Evolutionary conservation across 116 monocot genomes (phyloP).

Genomic region (Thalassia testudinum): DNA sequence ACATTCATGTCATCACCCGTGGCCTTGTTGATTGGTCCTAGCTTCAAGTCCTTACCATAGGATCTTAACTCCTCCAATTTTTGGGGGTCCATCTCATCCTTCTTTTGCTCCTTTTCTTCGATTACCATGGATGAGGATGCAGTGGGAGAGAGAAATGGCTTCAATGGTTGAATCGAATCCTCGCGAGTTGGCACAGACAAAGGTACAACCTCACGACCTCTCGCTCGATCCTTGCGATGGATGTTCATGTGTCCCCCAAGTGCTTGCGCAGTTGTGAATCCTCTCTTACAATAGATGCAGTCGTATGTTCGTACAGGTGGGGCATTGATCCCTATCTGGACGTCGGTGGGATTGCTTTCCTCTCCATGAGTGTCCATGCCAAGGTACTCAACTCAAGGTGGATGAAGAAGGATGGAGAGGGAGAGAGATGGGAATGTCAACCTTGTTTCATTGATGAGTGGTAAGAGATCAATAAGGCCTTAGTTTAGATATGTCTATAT

Average conservation of each 20-base stretch:
- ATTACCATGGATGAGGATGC: not conserved
- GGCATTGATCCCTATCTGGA: not conserved
- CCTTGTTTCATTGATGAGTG: too few species aligned
- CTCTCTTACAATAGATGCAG: constrained; percentile 8
- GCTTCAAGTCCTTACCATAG: not conserved
- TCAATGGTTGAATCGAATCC: not conserved
- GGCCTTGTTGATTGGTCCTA: not conserved
- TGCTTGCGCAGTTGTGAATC: constrained; percentile 9
- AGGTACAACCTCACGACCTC: not conserved
- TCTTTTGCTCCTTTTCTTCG: not conserved
- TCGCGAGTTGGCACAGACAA: not conserved
- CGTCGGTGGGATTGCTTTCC: not conserved
- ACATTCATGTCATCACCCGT: not conserved
- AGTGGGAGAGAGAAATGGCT: not conserved
- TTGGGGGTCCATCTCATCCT: not conserved
- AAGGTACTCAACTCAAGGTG: too few species aligned
- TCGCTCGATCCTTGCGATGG: constrained; percentile 3
- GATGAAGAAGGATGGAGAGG: too few species aligned
- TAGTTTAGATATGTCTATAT: too few species aligned
- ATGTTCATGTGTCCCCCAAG: constrained; percentile 13
- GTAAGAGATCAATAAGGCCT: too few species aligned
- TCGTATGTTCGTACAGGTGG: not conserved
- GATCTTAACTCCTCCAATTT: not conserved
- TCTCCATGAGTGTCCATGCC: too few species aligned
- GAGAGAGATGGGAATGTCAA: too few species aligned